Evolutionary conservation across 345 rosid species (phyloP).

Genomic region (Rubroshorea leprosula): DNA sequence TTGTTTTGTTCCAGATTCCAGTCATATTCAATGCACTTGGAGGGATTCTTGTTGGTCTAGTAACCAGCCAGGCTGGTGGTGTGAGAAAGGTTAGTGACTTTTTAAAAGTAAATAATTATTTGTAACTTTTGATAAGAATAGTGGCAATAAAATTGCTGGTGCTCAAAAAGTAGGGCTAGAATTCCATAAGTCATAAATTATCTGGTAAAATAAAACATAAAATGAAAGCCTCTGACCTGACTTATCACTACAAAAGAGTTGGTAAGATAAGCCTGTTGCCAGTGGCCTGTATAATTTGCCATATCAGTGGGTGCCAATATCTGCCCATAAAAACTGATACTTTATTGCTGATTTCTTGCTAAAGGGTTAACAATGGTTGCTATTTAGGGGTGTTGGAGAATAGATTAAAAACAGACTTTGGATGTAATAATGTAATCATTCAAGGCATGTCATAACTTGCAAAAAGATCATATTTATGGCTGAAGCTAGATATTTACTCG

Average conservation of each 20-base stretch:
- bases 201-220: not conserved
- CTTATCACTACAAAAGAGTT: not conserved
- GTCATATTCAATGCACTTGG: slow-evolving; percentile 77
- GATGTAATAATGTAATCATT: no score
- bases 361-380: not conserved
- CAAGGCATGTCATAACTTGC: no score
- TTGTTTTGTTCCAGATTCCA: slow-evolving; percentile 53
- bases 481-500: not conserved
- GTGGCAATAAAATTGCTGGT: not conserved
- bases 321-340: no score
- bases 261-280: not conserved
- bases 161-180: not conserved
- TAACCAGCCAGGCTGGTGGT: slow-evolving; percentile 94
- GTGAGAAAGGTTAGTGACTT: slow-evolving; percentile 69
- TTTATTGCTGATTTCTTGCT: no score
- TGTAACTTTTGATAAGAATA: not conserved
- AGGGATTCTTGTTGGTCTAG: slow-evolving; percentile 94
- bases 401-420: no score
- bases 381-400: no score
- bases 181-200: slow-evolving; percentile 3
- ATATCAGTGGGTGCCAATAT: no score
- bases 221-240: not conserved
- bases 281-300: not conserved
- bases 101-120: not conserved
- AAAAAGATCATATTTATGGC: no score